A percentile compares a stretch with the other conserved stretches of the same genome.
phyloP scores from a whole-genome alignment of 495 filamentous ascomycete species.

The Annulohypoxylon bovei region DNA sequence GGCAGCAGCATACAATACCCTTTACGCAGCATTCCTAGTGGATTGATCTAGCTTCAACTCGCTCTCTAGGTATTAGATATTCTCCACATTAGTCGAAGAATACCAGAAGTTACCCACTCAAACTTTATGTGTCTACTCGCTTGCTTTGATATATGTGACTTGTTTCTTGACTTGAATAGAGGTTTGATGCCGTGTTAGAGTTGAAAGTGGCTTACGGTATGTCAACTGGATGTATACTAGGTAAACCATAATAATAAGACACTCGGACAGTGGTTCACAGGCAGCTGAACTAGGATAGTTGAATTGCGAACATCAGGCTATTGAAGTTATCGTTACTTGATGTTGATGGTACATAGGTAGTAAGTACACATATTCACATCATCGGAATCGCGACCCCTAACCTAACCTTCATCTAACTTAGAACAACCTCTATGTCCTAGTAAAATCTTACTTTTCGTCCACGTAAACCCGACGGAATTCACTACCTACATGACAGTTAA shows the following conservation, averaged over 20 bases:
- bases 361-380: too few species aligned
- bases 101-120: constrained; percentile 69
- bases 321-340: too few species aligned
- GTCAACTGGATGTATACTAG: too few species aligned
- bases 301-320: too few species aligned
- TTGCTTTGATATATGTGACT: not conserved
- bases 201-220: not conserved
- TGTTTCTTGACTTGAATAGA: not conserved
- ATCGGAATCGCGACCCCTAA: too few species aligned
- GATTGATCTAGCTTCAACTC: constrained; percentile 57
- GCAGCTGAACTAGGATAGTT: too few species aligned
- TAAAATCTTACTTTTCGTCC: not conserved
- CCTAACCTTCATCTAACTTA: too few species aligned
- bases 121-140: not conserved
- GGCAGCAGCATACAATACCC: constrained; percentile 37
- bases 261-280: too few species aligned
- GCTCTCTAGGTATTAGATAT: constrained; percentile 66
- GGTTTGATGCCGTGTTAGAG: not conserved
- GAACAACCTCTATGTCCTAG: too few species aligned
- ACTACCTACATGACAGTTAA: not conserved
- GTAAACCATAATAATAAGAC: too few species aligned
- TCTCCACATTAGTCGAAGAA: constrained; percentile 54
- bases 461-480: not conserved
- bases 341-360: too few species aligned
- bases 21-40: constrained; percentile 35